Conservation (phyloP, 1,284 basidiomycete species). For the Cutaneotrichosporon cyanovorans region DNA sequence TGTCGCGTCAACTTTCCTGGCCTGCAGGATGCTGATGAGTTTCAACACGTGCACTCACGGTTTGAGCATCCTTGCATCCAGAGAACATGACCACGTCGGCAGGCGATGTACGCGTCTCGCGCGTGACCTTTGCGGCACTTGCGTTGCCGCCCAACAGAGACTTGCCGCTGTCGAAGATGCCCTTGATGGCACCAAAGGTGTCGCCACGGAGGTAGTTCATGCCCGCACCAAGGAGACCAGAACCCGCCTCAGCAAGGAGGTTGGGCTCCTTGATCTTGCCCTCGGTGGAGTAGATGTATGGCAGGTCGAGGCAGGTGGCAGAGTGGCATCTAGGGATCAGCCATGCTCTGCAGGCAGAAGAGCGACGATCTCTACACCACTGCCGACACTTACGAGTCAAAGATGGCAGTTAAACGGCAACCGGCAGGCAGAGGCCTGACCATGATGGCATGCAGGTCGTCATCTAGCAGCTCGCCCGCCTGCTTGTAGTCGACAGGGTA, state of each 20-base stretch:
- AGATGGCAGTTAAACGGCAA: conserved; percentile 79
- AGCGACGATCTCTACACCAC: too few relatives aligned
- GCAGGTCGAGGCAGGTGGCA: conserved; percentile 48
- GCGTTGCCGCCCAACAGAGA: conserved; percentile 13
- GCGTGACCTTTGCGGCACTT: conserved; percentile 38
- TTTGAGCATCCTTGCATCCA: conserved; percentile 87
- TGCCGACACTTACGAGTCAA: conserved; percentile 51
- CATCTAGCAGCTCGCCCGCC: conserved; percentile 70
- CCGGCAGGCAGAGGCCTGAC: conserved; percentile 62
- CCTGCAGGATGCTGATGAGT: too few relatives aligned
- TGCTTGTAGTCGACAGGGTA: conserved; percentile 72
- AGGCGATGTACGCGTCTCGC: conserved; percentile 64
- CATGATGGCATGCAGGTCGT: conserved; percentile 58
- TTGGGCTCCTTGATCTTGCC: conserved; percentile 81
- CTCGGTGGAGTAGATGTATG: conserved; percentile 70
- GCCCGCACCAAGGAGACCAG: conserved; percentile 54
- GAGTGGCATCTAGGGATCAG: conserved; percentile 36
- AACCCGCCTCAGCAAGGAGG: conserved; percentile 65
- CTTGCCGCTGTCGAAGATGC: conserved; percentile 34
- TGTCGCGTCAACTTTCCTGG: too few relatives aligned
- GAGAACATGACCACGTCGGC: conserved; percentile 65
- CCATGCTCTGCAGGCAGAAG: too few relatives aligned
- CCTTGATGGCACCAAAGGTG: conserved; percentile 59
- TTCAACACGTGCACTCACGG: conserved; percentile 38
- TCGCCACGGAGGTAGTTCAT: conserved; percentile 52